Evolutionary conservation across 306 rosid species (phyloP).

Genomic region (Corylus avellana): DNA sequence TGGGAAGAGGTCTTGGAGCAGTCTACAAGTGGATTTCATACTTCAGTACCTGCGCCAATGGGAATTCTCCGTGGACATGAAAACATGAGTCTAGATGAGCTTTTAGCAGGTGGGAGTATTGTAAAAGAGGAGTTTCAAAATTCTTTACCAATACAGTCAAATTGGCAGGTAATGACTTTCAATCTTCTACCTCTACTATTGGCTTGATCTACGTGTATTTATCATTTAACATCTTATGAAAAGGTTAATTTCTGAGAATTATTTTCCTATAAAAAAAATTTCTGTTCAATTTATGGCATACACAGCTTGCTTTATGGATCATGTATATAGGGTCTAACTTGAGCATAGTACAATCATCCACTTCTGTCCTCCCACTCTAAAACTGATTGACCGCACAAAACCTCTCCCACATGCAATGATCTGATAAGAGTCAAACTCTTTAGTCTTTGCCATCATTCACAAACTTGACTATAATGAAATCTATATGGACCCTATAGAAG

Average conservation of each 20-base stretch:
- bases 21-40: slow-evolving; percentile 35
- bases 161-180: slow-evolving; percentile 65
- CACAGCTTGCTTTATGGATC: not conserved
- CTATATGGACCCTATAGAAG: not conserved
- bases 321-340: not conserved
- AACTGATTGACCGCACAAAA: not conserved
- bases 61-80: slow-evolving; percentile 49
- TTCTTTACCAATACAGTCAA: slow-evolving; percentile 49
- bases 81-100: slow-evolving; percentile 32
- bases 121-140: slow-evolving; percentile 41
- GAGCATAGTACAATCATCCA: not conserved
- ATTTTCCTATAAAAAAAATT: not conserved
- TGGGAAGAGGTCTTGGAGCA: slow-evolving; percentile 70
- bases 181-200: not conserved
- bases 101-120: slow-evolving; percentile 35
- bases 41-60: slow-evolving; percentile 39
- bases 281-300: not conserved
- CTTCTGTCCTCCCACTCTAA: not conserved
- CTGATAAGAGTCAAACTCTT: not conserved
- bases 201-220: slow-evolving; percentile 3
- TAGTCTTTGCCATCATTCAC: too few relatives aligned
- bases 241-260: not conserved
- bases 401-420: not conserved
- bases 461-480: too few relatives aligned
- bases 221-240: not conserved